Percentiles rank a stretch among this genome's conserved stretches.
These are phyloP conservation scores for Arthroderma uncinatum DNA, from an alignment of 2,329 filamentous ascomycete genomes.

Conservation along the genomic window DNA sequence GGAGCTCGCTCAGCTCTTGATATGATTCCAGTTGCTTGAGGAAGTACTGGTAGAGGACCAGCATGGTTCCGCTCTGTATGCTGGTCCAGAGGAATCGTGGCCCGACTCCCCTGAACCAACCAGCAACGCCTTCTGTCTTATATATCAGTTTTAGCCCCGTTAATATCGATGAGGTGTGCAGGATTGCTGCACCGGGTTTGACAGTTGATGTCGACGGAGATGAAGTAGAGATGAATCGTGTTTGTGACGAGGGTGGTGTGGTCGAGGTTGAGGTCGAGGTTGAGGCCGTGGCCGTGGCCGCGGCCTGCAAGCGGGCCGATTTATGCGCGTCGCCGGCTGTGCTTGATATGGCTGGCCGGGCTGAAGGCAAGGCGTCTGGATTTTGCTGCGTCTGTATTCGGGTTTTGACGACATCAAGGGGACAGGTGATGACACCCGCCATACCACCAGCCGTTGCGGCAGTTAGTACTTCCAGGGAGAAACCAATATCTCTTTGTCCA, in stretches of 20 bases:
- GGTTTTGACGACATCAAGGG: conserved; percentile 94
- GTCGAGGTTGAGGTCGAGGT: conserved; percentile 18
- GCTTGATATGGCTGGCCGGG: conserved; percentile 5
- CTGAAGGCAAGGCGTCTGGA: conserved; percentile 27
- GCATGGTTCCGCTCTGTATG: conserved; percentile 91
- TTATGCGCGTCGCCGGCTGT: conserved; percentile 12
- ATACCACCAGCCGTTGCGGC: conserved; percentile 83
- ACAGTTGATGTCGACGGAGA: conserved; percentile 75
- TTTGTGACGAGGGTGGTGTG: conserved; percentile 38
- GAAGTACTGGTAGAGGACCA: conserved; percentile 86
- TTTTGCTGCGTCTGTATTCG: conserved; percentile 86
- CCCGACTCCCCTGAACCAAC: conserved; percentile 90
- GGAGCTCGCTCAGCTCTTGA: conserved; percentile 21
- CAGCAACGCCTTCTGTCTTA: conserved; percentile 71
- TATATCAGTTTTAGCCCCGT: conserved; percentile 81
- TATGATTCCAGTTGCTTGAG: conserved; percentile 62
- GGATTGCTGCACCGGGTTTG: conserved; percentile 62
- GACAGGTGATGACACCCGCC: conserved; percentile 88
- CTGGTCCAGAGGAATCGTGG: conserved; percentile 93
- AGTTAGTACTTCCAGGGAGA: conserved; percentile 75
- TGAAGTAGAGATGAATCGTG: conserved; percentile 74
- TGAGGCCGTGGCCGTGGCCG: conserved; percentile 17
- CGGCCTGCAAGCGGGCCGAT: conserved; percentile 20
- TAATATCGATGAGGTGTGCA: conserved; percentile 83
- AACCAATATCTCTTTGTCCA: conserved; percentile 70